These are phyloP conservation scores for Melastoma candidum DNA, from an alignment of 441 rosid species.

Conservation along the genomic window DNA sequence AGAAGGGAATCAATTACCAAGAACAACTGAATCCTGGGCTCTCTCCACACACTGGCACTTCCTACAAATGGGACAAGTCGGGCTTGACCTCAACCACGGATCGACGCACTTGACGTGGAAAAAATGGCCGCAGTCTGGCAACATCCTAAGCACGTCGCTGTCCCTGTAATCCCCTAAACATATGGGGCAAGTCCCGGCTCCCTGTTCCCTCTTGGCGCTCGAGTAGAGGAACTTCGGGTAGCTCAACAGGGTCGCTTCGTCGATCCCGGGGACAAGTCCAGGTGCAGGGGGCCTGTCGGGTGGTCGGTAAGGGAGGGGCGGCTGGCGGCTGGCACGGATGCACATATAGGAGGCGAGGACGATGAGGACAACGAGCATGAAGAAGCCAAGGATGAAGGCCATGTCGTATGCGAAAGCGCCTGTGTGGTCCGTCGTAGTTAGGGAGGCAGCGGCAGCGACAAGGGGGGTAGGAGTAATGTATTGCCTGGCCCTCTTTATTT, in stretches of 20 bases:
- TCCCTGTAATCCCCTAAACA: slow-evolving; percentile 4
- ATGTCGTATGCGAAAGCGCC: no score
- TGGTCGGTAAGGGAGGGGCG: not conserved
- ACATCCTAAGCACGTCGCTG: not conserved
- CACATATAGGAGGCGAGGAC: not conserved
- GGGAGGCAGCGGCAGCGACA: no score
- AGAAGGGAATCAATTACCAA: not conserved
- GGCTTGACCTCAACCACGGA: not conserved
- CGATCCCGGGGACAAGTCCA: not conserved
- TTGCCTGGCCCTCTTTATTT: no score
- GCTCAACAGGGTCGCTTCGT: slow-evolving; percentile 5
- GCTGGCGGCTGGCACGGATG: not conserved
- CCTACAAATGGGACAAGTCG: slow-evolving; percentile 4
- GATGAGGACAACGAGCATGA: not conserved
- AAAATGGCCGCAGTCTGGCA: slow-evolving; percentile 2
- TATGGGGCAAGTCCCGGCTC: not conserved
- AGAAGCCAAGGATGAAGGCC: not conserved
- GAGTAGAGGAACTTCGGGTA: slow-evolving; percentile 3
- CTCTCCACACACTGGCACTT: not conserved
- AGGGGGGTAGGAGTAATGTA: no score
- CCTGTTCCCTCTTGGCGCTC: not conserved
- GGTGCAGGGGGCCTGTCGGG: not conserved
- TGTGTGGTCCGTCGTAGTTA: no score
- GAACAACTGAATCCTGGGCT: not conserved
- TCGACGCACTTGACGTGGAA: slow-evolving; percentile 8